Base-by-base conservation (phyloP, 2,329 filamentous ascomycete genomes). In the Talaromyces sp. region DNA sequence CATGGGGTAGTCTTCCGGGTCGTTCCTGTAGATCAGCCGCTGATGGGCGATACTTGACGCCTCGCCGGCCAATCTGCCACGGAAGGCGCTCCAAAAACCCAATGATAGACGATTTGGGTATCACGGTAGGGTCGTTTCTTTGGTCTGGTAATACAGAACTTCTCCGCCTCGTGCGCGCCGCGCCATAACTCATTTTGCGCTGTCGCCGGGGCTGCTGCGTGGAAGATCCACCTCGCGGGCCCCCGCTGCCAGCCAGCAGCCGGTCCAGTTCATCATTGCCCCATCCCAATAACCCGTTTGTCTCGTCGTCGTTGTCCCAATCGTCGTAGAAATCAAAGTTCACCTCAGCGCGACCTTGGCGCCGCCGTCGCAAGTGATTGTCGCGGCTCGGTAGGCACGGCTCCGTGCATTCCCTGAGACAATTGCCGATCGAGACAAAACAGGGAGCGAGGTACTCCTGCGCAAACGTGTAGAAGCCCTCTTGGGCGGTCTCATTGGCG, bases 291-390 rank as follows among this genome's bases (percentile, higher is more conserved):
- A 93, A 74, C 43, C 86, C 83, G 35, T 79, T 80, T 56, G 84
- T 82, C 31, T 67, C 69, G 60, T 86, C 83, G 58, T 86, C 82
- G 52, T 84, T 81, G 63, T 96, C 91, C 93, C 93, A 98, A 75
- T 97, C 93, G 75, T 97, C 93, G 78, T 98, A 98, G 73, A 98
- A 98, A 74, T 97, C 93, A 72, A 98, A 98, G 69, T 86, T 93
- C 68, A 89, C 85, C 75, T 97, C 93, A 29, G 92, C 89, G 56
- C 81, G 76, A 19, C 76, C 77, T 38, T 89, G 84, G 68, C 91
- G 86, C 63, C 88, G 81, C 60, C 90, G 86, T 58, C 61, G 86
- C 55, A 86, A 79, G 61, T 89, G 86, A 71, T 93, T 90, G 67
- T 93, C 89, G 58, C 85, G 85, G 49, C 86, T 86, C 58, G 90